These are phyloP conservation scores for Alternaria brassicicola DNA, from an alignment of 2,329 filamentous ascomycete genomes.

Conservation along the genomic window DNA sequence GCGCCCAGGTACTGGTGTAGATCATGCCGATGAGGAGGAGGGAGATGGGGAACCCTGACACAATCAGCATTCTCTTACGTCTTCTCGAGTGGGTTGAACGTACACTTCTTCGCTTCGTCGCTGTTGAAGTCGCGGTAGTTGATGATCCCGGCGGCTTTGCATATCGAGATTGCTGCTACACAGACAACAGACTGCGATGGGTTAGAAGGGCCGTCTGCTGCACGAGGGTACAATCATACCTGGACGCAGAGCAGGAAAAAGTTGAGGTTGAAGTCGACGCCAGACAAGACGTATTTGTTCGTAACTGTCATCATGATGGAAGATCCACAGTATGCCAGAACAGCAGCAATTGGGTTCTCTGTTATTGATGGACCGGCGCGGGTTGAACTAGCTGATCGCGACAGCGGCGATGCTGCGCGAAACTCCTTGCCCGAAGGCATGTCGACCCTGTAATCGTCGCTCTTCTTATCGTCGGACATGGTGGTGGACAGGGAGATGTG, in stretches of 20 bases:
- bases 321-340: conserved; percentile 88
- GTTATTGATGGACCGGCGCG: conserved; percentile 54
- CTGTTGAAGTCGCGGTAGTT: conserved; percentile 82
- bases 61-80: conserved; percentile 15
- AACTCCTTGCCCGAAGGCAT: conserved; percentile 58
- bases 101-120: conserved; percentile 93
- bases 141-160: conserved; percentile 83
- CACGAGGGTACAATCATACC: conserved; percentile 61
- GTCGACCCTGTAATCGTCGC: conserved; percentile 75
- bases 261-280: conserved; percentile 90
- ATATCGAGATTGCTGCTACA: conserved; percentile 79
- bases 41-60: conserved; percentile 90
- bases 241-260: conserved; percentile 93
- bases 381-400: conserved; percentile 44
- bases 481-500: conserved; percentile 30
- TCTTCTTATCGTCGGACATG: conserved; percentile 91
- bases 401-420: conserved; percentile 55
- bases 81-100: conserved; percentile 39
- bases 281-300: conserved; percentile 98
- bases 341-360: conserved; percentile 79
- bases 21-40: conserved; percentile 98
- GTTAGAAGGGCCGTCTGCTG: conserved; percentile 22
- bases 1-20: conserved; percentile 93
- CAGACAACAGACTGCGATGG: conserved; percentile 79
- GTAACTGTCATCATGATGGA: conserved; percentile 99